Base-by-base conservation (phyloP, 2,329 filamentous ascomycete species). In the Xylariales sp. region DNA sequence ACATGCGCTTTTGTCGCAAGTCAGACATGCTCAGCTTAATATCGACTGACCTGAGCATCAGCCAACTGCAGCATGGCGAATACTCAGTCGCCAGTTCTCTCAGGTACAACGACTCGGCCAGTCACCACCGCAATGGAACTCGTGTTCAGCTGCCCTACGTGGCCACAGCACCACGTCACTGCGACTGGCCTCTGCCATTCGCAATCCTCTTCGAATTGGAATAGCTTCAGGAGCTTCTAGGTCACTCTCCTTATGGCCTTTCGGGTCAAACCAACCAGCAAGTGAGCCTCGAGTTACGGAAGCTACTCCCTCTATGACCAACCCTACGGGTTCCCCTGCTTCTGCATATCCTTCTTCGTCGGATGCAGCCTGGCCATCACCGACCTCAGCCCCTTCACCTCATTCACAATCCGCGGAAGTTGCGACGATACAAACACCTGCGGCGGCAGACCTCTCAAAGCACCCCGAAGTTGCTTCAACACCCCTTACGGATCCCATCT, bases 241-340 rank as follows among this genome's bases (percentile, higher is more conserved):
- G 14, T 57, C 54, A 27, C 46, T 60, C 35, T 60, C 58, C 12
- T 43, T 60, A 14, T 60, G 58, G 58, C 54, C 55, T 3, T 60
- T 57, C 48, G 42, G 46, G n/a, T 58, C 57, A 18, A 55, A 47
- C 42, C 50, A 49, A 38, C 34, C 12, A 37, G 38, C 44, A 14
- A 19, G 39, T 11, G 42, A 42, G 21, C 32, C 50, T 10, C 32
- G 42, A 27, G 16, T n/a, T n/a, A n/a, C 43, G 28, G 35, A 44
- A 31, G 36, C 44, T 14, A 47, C 31, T 8, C 20, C 45, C 37
- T 15, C 50, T 9, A 4, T 44, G 18, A 15, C 44, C 9, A 15
- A 39, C 37, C 33, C 56, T 34, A 52, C 33, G 31, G 48, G 31
- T 31, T 38, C 31, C 35, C 45, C 44, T 38, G 35, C 40, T 25